These are phyloP conservation scores for Gossypium trilobum DNA, from an alignment of 441 rosid species.

Conservation along the genomic window DNA sequence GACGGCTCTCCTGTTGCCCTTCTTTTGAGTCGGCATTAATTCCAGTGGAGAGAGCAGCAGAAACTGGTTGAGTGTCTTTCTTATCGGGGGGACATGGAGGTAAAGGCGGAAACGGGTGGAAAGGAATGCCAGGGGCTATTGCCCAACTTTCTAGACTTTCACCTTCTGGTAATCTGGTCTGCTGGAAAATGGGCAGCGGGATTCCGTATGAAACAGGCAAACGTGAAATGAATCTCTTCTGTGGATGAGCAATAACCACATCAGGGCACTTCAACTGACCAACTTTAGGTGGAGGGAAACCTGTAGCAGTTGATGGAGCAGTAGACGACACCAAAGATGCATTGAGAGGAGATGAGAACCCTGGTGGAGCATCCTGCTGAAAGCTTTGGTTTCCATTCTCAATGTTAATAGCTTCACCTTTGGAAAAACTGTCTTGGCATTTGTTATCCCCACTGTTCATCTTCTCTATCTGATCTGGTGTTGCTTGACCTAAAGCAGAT, in stretches of 20 bases:
- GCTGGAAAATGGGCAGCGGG: conserved; percentile 56
- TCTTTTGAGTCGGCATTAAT: conserved; percentile 15
- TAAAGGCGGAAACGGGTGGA: conserved; percentile 87
- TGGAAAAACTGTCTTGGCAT: conserved; percentile 21
- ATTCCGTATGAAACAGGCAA: conserved; percentile 74
- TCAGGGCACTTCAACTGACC: conserved; percentile 22
- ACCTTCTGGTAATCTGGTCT: conserved; percentile 41
- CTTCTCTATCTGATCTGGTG: conserved; percentile 17
- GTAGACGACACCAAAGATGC: conserved; percentile 26
- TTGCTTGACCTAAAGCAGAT: conserved; percentile 12
- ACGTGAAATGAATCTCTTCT: conserved; percentile 52
- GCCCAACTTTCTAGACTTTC: conserved; percentile 48
- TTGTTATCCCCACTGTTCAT: conserved; percentile 18
- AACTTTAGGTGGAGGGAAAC: conserved; percentile 20
- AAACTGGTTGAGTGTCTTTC: conserved; percentile 25
- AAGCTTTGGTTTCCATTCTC: conserved; percentile 25
- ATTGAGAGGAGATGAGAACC: conserved; percentile 49
- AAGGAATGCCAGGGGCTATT: conserved; percentile 79
- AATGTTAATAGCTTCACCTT: conserved; percentile 24
- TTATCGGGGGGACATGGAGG: conserved; percentile 49
- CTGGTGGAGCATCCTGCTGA: conserved; percentile 71
- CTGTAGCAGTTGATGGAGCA: conserved; percentile 25
- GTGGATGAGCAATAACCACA: conserved; percentile 42
- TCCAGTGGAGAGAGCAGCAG: conserved; percentile 18
- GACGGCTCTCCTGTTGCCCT: conserved; percentile 20